Base-by-base conservation (phyloP, 257 asterid genomes). In the Petrea volubilis region DNA sequence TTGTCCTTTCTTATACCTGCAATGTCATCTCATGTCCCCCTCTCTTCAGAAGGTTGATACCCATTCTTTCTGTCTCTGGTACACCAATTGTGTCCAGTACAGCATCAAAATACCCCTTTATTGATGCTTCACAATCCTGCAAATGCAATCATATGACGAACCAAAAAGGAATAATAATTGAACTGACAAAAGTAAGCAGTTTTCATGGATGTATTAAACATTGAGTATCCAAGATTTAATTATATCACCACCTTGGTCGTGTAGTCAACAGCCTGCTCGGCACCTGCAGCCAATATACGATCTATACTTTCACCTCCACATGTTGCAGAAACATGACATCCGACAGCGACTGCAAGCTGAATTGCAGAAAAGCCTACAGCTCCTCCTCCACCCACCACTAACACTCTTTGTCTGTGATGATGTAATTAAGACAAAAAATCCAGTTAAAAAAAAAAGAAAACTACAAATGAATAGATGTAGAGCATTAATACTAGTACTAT, bases 21-120 rank as follows among this genome's bases (percentile, higher is more conserved):
- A 95, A 64, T 25, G 98, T 95, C 99, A 95, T 92, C 82, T 95
- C 92, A 72, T 90, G 92, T 27, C 99, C 99, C 43, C 98, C 97
- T 87, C 86, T 92, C 88, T 74, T 92, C 84, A 95, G 81, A 77
- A 88, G 88, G 80, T 79, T 83, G 61, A 90, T 76, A 43, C 94
- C 89, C 41, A 84, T 75, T 73, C 81, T 92, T 80, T 95, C 99
- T 0, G 96, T 92, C 83, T 95, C 98, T 1, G 88, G 90, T 56
- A 76, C 78, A 24, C 99, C 99, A 68, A 95, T 84, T 38, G 99
- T 95, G 81, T 95, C 99, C 67, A 95, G 73, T 43, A 95, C 94
- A 38, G 98, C 98, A 86, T 95, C 98, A 66, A 92, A 95, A 78
- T 85, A 73, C 53, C 98, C 98, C 74, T 87, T 83, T 33, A 92